Evolutionary conservation across 2,329 filamentous ascomycete genomes (phyloP), one percentile per base, ranked within the genome.

Genomic region (Moelleriella libera): DNA sequence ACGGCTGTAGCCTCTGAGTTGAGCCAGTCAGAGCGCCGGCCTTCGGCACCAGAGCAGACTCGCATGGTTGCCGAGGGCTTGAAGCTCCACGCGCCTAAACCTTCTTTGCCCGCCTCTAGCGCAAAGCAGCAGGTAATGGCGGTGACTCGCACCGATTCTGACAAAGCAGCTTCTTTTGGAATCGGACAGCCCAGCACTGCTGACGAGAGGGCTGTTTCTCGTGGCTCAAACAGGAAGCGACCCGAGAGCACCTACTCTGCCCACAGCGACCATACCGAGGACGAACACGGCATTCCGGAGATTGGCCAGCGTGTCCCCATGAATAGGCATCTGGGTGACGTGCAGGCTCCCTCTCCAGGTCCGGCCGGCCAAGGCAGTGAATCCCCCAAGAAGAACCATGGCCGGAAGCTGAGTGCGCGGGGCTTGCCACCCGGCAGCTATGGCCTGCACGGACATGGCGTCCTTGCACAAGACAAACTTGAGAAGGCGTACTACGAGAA

Each of bases 281-380:
- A 90, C 43, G 85, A 92, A 53, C 82, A 88, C 48, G 90, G 89
- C 28, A 95, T 96, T 56, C 89, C 89, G 2, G 86, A 94, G 60
- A 92, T 96, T 55, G 90, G 90, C 44, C 80, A 86, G 58, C 84
- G 89, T 59, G 90, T 98, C 40, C 92, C 92, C 45, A 92, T 98
- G 86, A 84, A 92, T 60, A 85, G 83, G 47, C 80, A 92, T 61
- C 86, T 92, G 42, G 92, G 92, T 51, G 90, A 97, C 61, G 92
- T 97, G 8, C 92, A 98, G 68, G 92, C 92, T 11, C 92, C 92
- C 2, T 92, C 89, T 2, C 88, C 89, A 1, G 77, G 80, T 2
- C 83, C 82, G 21, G 21, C 21, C 21, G 21, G 21, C 21, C 21
- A 21, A 7, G 63, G 64, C 43, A 56, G 65, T 5, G 61, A 66